Evolutionary conservation across 345 rosid genomes (phyloP), one percentile per base, ranked within the genome.

Genomic region (Psidium friedrichsthalianum): DNA sequence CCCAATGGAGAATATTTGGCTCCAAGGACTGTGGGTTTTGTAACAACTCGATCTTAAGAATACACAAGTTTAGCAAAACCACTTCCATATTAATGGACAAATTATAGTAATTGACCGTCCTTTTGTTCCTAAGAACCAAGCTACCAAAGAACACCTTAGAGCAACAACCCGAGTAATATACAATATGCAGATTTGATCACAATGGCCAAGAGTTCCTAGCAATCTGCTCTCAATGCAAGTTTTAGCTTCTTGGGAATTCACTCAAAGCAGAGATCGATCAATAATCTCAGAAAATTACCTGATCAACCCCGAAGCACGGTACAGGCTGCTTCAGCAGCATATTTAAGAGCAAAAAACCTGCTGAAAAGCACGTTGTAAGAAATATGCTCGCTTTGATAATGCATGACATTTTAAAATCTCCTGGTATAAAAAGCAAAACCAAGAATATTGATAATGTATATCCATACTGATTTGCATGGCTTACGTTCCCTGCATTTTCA

Each of bases 271-370:
- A 85, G 24, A 29, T n/a, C 64, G 40, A 64, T 52, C 52, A 3
- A 24, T 53, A 20, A 25, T 44, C 42, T 57, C 25, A 14, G 49
- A 22, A 81, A 59, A 54, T 61, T 84, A 94, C 99, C 98, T 93
- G 98, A 89, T 98, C 99, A 59, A 98, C 98, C 98, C 29, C 98
- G 91, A 89, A 95, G 88, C n/a, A 96, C 98, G 20, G 99, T 94
- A 92, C 98, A 92, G 82, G 99, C 98, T 86, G 99, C 99, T 90
- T 97, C 99, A 24, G 98, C 94, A 87, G 99, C 96, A 87, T 91
- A 95, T 89, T 93, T 94, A 29, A 96, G 95, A 84, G 98, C 98
- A 86, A 92, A 95, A 56, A 89, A 88, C 94, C 99, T 97, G 90
- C 82, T 85, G 51, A 36, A 69, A 1, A 69, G 80, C 47, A 69